Evolutionary conservation across 768 basidiomycete genomes (phyloP).

Genomic region (Cubamyces lactineus): DNA sequence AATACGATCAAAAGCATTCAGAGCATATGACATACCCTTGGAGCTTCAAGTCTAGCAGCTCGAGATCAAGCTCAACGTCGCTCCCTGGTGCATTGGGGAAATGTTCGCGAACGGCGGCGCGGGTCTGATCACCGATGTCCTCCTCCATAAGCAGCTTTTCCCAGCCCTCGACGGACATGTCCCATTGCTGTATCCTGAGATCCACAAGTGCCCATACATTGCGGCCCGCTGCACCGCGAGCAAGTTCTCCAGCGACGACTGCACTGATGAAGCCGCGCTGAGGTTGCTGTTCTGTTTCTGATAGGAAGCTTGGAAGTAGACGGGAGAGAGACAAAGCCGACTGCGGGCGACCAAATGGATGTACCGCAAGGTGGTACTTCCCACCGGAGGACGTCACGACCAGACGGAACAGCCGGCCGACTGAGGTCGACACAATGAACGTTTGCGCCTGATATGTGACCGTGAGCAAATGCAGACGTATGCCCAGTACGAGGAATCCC

Average conservation of each 20-base stretch:
- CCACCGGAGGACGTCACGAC: constrained; percentile 68
- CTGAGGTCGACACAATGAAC: constrained; percentile 70
- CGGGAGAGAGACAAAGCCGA: constrained; percentile 48
- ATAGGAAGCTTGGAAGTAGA: constrained; percentile 47
- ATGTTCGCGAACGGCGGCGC: constrained; percentile 48
- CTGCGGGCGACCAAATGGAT: constrained; percentile 61
- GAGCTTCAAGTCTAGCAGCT: constrained; percentile 70
- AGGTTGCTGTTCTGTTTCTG: constrained; percentile 44
- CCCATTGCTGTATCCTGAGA: constrained; percentile 72
- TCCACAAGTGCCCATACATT: constrained; percentile 74
- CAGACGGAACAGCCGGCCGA: constrained; percentile 67
- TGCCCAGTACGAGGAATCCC: constrained; percentile 31
- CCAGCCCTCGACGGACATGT: constrained; percentile 66
- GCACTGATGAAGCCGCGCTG: constrained; percentile 67
- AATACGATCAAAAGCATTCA: not conserved
- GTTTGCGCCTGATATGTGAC: constrained; percentile 54
- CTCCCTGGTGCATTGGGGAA: constrained; percentile 43
- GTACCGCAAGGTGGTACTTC: constrained; percentile 61
- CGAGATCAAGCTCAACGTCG: constrained; percentile 63
- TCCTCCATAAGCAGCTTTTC: constrained; percentile 63
- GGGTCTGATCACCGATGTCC: constrained; percentile 55
- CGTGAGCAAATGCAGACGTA: constrained; percentile 3
- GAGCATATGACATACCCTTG: constrained; percentile 48
- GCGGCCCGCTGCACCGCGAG: constrained; percentile 46
- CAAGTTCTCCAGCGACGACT: constrained; percentile 50